Conservation (phyloP, 139 green algal species). For the Pleodorina starrii region DNA sequence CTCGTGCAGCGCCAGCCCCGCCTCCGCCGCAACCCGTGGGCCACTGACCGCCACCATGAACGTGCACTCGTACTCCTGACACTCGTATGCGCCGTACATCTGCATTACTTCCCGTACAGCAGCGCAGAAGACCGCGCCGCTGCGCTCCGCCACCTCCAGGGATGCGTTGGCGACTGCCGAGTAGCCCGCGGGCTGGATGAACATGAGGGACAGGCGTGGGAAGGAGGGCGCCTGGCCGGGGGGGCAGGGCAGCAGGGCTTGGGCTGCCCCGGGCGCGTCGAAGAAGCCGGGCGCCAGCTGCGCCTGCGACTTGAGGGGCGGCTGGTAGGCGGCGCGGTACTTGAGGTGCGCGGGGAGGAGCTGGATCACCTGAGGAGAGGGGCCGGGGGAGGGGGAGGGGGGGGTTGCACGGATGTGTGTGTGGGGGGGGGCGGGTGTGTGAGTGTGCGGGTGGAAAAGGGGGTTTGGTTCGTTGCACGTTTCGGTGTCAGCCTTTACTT, state of each 20-base stretch:
- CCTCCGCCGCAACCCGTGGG: constrained; percentile 30
- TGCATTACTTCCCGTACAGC: constrained; percentile 52
- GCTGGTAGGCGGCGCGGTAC: constrained; percentile 24
- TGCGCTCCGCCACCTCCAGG: constrained; percentile 44
- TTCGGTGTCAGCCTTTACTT: no score
- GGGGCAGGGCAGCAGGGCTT: background rate
- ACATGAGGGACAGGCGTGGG: constrained; percentile 4
- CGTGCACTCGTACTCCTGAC: constrained; percentile 64
- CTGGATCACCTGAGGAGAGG: constrained; percentile 16
- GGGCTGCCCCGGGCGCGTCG: constrained; percentile 24
- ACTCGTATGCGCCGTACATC: constrained; percentile 61
- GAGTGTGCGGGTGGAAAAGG: no score
- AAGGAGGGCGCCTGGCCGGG: constrained; percentile 13
- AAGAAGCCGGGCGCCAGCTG: constrained; percentile 29
- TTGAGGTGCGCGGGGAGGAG: constrained; percentile 36
- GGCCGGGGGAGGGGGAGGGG: no score
- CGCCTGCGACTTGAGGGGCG: constrained; percentile 7
- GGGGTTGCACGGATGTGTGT: background rate
- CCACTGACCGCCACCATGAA: constrained; percentile 61
- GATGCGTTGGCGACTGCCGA: background rate
- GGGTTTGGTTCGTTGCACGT: no score
- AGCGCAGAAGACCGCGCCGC: constrained; percentile 52
- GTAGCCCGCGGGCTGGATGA: constrained; percentile 42
- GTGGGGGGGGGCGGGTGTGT: no score
- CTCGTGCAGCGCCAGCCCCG: constrained; percentile 30